Evolutionary conservation across 169 alveolate genomes (phyloP), one percentile per base, ranked within the genome.

Genomic region (Ophryocystis elektroscirrha): DNA sequence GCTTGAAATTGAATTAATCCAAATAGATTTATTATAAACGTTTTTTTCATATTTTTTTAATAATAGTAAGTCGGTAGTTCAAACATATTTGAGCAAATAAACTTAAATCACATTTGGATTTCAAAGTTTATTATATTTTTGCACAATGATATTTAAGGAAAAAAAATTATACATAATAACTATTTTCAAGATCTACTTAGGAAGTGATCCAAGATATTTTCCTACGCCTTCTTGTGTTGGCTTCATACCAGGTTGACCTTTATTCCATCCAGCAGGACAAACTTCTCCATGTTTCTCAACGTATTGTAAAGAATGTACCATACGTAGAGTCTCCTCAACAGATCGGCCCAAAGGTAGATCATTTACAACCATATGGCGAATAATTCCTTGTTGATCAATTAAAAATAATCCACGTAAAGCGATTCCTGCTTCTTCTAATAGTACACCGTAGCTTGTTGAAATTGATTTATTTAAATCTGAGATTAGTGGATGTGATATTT

Each of bases 301-400:
- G 71, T 67, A 81, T 68, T 87, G 87, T 72, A 89, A 69, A 9
- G 97, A 96, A 48, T 93, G 89, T 24, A 93, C 85, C 36, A 90
- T 71, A 63, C 98, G 79, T 38, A 93, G 45, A 26, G 80, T 81
- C 56, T 93, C 98, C 42, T 84, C 48, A 37, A 82, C 91, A 55
- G 89, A 81, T 68, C 99, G 84, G 46, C 99, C 98, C n/a, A 94
- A 84, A n/a, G 97, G 96, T 28, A 88, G 73, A 74, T 91, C 96
- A 67, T 91, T 83, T 59, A 90, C 84, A 28, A 83, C 76, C 56
- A 71, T 68, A 55, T 84, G 95, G 62, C 96, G 91, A 28, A 94
- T 71, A 36, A 81, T 60, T 49, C 97, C 97, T 50, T 87, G 74
- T 48, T 78, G 78, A 69, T 91, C 98, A 61, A 94, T 91, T 53